These are phyloP conservation scores for Colletotrichum brevisporum DNA, from an alignment of 2,329 filamentous ascomycete species.

Conservation along the genomic window DNA sequence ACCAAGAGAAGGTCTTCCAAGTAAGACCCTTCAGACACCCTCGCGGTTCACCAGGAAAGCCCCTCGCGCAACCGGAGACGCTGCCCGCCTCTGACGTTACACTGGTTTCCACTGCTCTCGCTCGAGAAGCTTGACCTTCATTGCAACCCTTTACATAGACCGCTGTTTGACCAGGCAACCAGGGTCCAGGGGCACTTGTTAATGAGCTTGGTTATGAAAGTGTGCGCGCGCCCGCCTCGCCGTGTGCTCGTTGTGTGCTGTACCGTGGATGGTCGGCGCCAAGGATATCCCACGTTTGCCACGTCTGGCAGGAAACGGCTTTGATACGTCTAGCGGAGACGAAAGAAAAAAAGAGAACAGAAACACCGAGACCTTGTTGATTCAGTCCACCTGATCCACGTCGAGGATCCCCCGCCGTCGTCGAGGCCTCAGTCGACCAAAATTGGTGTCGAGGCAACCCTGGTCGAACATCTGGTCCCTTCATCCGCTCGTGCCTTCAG, in stretches of 20 bases:
- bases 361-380: slow-evolving; percentile 20
- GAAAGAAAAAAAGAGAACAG: slow-evolving; percentile 18
- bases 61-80: slow-evolving; percentile 39
- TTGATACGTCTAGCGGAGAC: slow-evolving; percentile 24
- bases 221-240: not conserved
- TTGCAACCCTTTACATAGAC: slow-evolving; percentile 31
- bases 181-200: slow-evolving; percentile 1
- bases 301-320: slow-evolving; percentile 36
- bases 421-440: slow-evolving; percentile 9
- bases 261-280: slow-evolving; percentile 13
- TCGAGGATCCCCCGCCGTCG: slow-evolving; percentile 15
- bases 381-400: slow-evolving; percentile 21
- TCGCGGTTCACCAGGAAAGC: slow-evolving; percentile 39
- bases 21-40: slow-evolving; percentile 18
- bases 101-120: slow-evolving; percentile 34
- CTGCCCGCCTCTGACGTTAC: slow-evolving; percentile 39
- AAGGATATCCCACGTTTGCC: slow-evolving; percentile 27
- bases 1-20: slow-evolving; percentile 23
- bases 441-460: slow-evolving; percentile 26
- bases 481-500: slow-evolving; percentile 31
- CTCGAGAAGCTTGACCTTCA: slow-evolving; percentile 28
- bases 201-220: not conserved
- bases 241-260: slow-evolving; percentile 11
- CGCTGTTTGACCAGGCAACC: slow-evolving; percentile 32
- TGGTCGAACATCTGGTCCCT: slow-evolving; percentile 37